Base-by-base conservation (phyloP, 2,329 filamentous ascomycete species). In the Cordyceps fumosorosea region DNA sequence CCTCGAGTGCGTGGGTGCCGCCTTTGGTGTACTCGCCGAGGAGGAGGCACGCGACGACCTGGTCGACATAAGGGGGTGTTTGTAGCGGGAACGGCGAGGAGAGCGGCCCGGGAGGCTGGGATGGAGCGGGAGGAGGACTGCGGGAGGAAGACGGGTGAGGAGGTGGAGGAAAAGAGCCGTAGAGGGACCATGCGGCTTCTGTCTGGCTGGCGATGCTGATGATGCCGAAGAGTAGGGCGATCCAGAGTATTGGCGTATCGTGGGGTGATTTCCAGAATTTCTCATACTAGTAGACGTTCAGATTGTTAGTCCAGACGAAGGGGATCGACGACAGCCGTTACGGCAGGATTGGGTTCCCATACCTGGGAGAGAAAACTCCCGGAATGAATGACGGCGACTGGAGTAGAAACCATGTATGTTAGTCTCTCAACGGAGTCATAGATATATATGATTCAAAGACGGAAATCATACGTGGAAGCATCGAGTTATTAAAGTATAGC, bases 161-260 rank as follows among this genome's bases (percentile, higher is more conserved):
- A 29, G 29, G 29, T 7, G 29, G 29, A 29, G 29, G 44, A 18
- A n/a, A 26, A 16, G 45, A 10, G 5, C 10, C 22, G 16, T 61
- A 62, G 18, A 24, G 72, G 64, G 8, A 69, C 67, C 16, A 77
- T 69, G 1, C 71, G 67, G n/a, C 72, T 67, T 0, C 59, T 5
- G 52, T 48, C 12, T 56, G 59, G 51, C 45, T 40, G 20, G 76
- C 74, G 2, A 75, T 69, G 62, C 71, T 74, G 44, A 81, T 66
- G 14, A 80, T 73, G 5, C 78, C 76, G 42, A 78, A 76, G 8
- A 81, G 70, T 7, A 79, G 73, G 47, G 76, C 80, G 5, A 79
- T 71, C 79, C 79, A 81, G 32, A 80, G 68, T 4, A 76, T 67
- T 40, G 75, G 75, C 2, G 74, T 72, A 1, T 69, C 70, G 1